Base-by-base conservation (phyloP, 495 filamentous ascomycete genomes). In the Lophiotrema nucula region DNA sequence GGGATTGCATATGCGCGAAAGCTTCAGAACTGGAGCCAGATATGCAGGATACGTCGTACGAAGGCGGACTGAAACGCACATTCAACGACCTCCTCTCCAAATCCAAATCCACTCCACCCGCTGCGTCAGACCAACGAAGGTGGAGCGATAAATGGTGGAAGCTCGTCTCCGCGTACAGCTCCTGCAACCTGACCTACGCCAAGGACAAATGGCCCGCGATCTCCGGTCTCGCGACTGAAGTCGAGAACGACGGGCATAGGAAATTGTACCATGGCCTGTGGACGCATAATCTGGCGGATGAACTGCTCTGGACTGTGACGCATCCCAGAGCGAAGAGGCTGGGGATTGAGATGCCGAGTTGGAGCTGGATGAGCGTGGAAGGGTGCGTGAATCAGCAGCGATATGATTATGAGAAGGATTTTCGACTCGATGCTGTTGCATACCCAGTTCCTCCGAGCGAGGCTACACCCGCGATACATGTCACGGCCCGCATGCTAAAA, bases 1-100 rank as follows among this genome's bases (percentile, higher is more conserved):
- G 21, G 22, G 46, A 57, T 15, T 57, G 53, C 31, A 55, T n/a
- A 11, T n/a, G 15, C 16, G 21, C 45, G 26, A 27, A n/a, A 11
- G 45, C 18, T 4, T 47, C 41, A 6, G 41, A 44, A 16, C 6
- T 6, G 18, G 41, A n/a, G 41, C 13, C 41, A n/a, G 13, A n/a
- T 10, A n/a, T 44, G 41, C 13, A n/a, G 13, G 19, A 44, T 6
- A 19, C 19, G 19, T n/a, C 8, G 8, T 44, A 44, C 19, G 18
- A 6, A 16, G 41, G 19, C 41, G 19, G 12, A 6, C 41, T 44
- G 6, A 22, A 44, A 19, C 13, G 41, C 41, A 44, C 41, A 44
- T 44, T 44, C 19, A 10, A 16, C 8, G 6, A 44, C 19, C 41
- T 22, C 8, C 12, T n/a, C 18, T 8, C 31, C 31, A 35, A 35